Base-by-base conservation (phyloP, 163 green algal genomes). In the Chlorella variabilis region DNA sequence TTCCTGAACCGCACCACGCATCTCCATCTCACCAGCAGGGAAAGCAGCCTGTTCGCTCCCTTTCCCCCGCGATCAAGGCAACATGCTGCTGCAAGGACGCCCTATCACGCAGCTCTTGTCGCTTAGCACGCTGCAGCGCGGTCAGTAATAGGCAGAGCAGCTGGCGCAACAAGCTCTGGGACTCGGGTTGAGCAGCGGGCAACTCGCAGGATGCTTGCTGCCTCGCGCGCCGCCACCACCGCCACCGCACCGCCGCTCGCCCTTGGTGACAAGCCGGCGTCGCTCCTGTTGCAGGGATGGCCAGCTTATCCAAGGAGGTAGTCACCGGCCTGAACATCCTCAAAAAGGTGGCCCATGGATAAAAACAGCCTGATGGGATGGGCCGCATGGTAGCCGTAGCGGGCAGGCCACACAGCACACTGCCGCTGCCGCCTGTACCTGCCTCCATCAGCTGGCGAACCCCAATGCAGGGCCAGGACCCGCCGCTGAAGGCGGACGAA, bases 261-360 rank as follows among this genome's bases (percentile, higher is more conserved):
- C 58, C 8, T 59, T 27, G 18, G 49, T 15, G 8, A 38, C 25
- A 8, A 66, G 25, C 25, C 21, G 9, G 25, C 58, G 25, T 54
- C 11, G 11, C 11, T 15, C 36, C 17, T 56, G 34, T 9, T 58
- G 29, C 62, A 82, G 76, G 62, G 11, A 80, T 76, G 36, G 80
- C 73, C 18, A 54, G n/a, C 54, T 17, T 88, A 49, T 75, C 81
- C 9, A 66, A 7, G 1, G 73, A 85, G 29, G 85, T 87, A 15
- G 77, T 74, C 25, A 81, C 80, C 3, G 85, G 85, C 0, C 29
- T 89, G 4, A 87, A 89, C 54, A 78, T 85, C 9, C 23, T 81
- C 13, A 89, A 89, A 27, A 80, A 80, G 49, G 83, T 67, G 29
- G 8, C 5, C 20, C 18, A 29, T 25, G 54, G 9, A 29, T 62